Evolutionary conservation across 192 early-diverging fungal species (phyloP).

Genomic region (Coemansia aciculifera): DNA sequence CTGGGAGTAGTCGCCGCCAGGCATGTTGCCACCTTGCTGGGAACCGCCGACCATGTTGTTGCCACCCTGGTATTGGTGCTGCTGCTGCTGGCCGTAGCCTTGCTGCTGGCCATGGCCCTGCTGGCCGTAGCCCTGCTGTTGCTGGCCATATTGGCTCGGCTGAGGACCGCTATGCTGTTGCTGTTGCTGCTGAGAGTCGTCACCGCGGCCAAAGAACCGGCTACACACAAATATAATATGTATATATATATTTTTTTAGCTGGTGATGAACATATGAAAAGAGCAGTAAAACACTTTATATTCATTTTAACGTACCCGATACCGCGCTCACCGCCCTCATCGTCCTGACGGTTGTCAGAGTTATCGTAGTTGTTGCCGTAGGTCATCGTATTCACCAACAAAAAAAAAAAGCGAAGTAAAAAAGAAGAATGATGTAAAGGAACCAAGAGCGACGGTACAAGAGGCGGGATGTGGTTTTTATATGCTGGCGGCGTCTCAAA

Average conservation of each 20-base stretch:
- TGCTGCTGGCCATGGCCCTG: slow-evolving; percentile 18
- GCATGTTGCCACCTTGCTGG: slow-evolving; percentile 36
- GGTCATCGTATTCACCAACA: slow-evolving; percentile 6
- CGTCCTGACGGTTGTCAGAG: slow-evolving; percentile 19
- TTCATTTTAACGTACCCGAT: slow-evolving; percentile 22
- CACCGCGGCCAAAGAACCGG: slow-evolving; percentile 27
- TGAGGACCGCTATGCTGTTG: slow-evolving; percentile 20
- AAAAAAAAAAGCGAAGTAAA: not conserved
- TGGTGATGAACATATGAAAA: not conserved
- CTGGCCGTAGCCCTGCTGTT: slow-evolving; percentile 23
- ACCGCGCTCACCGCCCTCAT: slow-evolving; percentile 31
- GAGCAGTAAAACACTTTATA: not conserved
- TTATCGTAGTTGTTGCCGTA: slow-evolving; percentile 28
- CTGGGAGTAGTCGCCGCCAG: slow-evolving; percentile 42
- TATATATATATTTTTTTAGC: not conserved
- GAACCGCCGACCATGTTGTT: slow-evolving; percentile 37
- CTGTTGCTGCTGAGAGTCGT: slow-evolving; percentile 17
- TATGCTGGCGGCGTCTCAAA: not conserved
- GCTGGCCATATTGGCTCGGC: slow-evolving; percentile 18
- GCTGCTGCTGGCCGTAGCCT: slow-evolving; percentile 31
- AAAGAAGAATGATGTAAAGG: not conserved
- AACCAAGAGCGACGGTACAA: not conserved
- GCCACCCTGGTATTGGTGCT: slow-evolving; percentile 24
- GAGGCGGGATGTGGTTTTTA: not conserved
- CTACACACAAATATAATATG: slow-evolving; percentile 4